These are phyloP conservation scores for Lignosus rhinocerotis DNA, from an alignment of 1,284 basidiomycete species.

Conservation along the genomic window DNA sequence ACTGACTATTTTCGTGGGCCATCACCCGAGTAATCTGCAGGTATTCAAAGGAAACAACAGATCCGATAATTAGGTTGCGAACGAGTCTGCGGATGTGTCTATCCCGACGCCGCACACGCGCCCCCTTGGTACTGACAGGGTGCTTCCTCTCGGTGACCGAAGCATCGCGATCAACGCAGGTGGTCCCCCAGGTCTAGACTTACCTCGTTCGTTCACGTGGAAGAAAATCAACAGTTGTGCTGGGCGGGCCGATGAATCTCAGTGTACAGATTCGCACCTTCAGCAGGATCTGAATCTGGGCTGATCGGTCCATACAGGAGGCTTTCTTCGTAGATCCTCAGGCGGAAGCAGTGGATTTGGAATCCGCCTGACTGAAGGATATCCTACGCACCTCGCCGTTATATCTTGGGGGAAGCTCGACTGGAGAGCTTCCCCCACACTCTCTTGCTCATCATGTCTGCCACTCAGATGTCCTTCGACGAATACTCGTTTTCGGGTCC, in stretches of 20 bases:
- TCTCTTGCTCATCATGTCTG: slow-evolving; percentile 11
- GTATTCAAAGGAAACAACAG: too few relatives aligned
- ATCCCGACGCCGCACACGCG: neutral
- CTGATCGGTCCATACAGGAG: slow-evolving; percentile 20
- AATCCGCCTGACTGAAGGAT: slow-evolving; percentile 10
- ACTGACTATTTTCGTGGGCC: too few relatives aligned
- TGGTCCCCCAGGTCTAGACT: neutral
- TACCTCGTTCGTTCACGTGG: neutral
- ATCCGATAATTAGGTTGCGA: too few relatives aligned
- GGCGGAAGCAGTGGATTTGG: slow-evolving; percentile 15
- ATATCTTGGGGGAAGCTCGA: too few relatives aligned
- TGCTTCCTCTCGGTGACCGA: neutral
- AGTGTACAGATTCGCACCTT: neutral
- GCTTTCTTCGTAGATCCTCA: slow-evolving; percentile 2
- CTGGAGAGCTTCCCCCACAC: neutral
- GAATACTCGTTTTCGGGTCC: slow-evolving; percentile 12
- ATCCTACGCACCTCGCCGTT: too few relatives aligned
- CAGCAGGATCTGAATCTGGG: slow-evolving; percentile 9
- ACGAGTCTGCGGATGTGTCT: neutral
- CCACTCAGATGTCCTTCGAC: slow-evolving; percentile 14
- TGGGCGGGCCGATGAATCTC: neutral
- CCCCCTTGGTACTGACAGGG: neutral
- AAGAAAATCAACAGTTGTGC: neutral
- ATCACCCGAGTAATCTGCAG: too few relatives aligned
- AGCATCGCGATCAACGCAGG: neutral